phyloP scores from a whole-genome alignment of 306 rosid genomes.

The Arachis hypogaea region DNA sequence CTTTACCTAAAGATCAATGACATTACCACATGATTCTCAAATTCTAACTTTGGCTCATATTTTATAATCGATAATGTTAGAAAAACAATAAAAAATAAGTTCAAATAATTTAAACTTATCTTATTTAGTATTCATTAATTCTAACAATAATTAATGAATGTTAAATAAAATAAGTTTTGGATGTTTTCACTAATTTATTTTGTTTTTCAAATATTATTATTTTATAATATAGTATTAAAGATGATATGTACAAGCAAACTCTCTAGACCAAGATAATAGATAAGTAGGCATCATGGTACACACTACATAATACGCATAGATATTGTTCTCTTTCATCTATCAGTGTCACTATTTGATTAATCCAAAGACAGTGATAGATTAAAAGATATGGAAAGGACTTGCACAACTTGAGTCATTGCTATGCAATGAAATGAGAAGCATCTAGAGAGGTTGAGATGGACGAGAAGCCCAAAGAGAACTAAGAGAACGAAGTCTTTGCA shows the following conservation, averaged over 20 bases:
- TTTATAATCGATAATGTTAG: not conserved
- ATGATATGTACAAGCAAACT: constrained; percentile 39
- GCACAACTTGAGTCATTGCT: too few relatives aligned
- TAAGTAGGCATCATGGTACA: constrained; percentile 26
- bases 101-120: too few relatives aligned
- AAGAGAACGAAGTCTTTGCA: constrained; percentile 72
- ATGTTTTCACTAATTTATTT: too few relatives aligned
- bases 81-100: too few relatives aligned
- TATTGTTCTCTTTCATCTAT: constrained; percentile 16
- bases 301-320: not conserved
- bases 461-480: constrained; percentile 78
- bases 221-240: constrained; percentile 7
- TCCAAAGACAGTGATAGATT: too few relatives aligned
- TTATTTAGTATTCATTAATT: too few relatives aligned
- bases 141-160: too few relatives aligned
- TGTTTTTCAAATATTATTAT: not conserved
- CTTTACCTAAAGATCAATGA: too few relatives aligned
- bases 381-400: too few relatives aligned
- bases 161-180: too few relatives aligned
- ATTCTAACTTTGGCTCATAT: not conserved
- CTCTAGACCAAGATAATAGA: constrained; percentile 35
- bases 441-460: constrained; percentile 41
- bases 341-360: not conserved
- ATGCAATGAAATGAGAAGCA: too few relatives aligned
- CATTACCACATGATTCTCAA: not conserved